These are phyloP conservation scores for Trichoderma erinaceum DNA, from an alignment of 495 filamentous ascomycete genomes.

Conservation along the genomic window DNA sequence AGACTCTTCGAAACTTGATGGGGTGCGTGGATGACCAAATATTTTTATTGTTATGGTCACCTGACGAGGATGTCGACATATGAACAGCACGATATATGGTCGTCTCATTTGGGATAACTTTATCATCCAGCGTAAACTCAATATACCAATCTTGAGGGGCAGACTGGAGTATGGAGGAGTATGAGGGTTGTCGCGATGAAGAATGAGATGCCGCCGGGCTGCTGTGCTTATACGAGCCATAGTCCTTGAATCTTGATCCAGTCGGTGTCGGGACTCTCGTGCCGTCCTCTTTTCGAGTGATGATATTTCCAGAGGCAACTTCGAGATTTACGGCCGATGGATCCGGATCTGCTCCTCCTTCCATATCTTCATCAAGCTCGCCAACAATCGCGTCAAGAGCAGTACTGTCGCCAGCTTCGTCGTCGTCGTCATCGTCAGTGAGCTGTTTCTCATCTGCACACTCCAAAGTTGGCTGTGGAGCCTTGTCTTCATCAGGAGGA, in stretches of 20 bases:
- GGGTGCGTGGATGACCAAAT: conserved; percentile 87
- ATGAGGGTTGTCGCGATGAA: conserved; percentile 56
- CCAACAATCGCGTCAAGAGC: conserved; percentile 77
- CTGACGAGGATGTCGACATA: conserved; percentile 55
- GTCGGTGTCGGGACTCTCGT: conserved; percentile 83
- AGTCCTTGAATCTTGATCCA: conserved; percentile 43
- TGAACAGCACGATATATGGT: conserved; percentile 96
- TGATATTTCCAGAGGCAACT: conserved; percentile 83
- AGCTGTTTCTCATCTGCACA: conserved; percentile 89
- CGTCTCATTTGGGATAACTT: conserved; percentile 80
- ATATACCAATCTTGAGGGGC: conserved; percentile 96
- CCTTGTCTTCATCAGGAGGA: conserved; percentile 51
- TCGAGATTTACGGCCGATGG: conserved; percentile 90
- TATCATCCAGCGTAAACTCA: conserved; percentile 84
- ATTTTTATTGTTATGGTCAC: conserved; percentile 63
- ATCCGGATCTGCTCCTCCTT: conserved; percentile 62
- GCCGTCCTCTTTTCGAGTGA: conserved; percentile 94
- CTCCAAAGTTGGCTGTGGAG: conserved; percentile 63
- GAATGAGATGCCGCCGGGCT: conserved; percentile 46
- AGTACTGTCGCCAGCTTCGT: conserved; percentile 59
- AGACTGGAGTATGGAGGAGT: conserved; percentile 73
- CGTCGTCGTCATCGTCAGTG: conserved; percentile 75
- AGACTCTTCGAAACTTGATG: conserved; percentile 82
- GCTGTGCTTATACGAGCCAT: conserved; percentile 30
- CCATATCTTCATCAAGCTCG: conserved; percentile 84